Base-by-base conservation (phyloP, 2,329 filamentous ascomycete genomes). In the Neodidymelliopsis sp. region DNA sequence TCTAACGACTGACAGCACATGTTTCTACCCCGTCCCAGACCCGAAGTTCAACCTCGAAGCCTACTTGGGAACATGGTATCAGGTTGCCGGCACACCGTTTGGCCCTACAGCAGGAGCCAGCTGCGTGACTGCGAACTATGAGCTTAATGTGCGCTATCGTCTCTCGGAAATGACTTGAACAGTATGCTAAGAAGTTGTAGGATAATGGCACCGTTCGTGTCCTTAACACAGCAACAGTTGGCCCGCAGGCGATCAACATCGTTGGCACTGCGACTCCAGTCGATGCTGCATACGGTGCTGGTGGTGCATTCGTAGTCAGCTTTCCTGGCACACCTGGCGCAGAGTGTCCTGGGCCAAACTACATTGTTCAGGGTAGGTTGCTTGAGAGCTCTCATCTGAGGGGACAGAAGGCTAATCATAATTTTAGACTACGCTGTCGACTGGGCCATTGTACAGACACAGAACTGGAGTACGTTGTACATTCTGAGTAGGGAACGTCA, bases 1-100 rank as follows among this genome's bases (percentile, higher is more conserved):
- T n/a, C 45, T 53, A 6, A 48, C 18, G 30, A 8, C 1, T 11
- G 3, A 1, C n/a, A 56, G 47, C 15, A 37, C 51, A 29, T 68
- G 65, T 24, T 67, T 62, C 36, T 68, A 67, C 40, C 65, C 65
- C 4, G 54, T 60, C 0, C 62, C 64, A 25, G 59, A 61, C 22
- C 43, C 61, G 18, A 56, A 54, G n/a, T 66, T 67, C 52, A 50
- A 62, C 29, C 59, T 66, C 11, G 37, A 66, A 18, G 46, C 53
- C 18, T 68, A 67, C 28, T 50, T 67, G 0, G 64, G 65, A 25
- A 66, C 56, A 15, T 68, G 64, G 63, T 67, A 67, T 36, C 65
- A 68, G 42, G 64, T 68, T 1, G 65, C 65, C 9, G 64, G 65
- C n/a, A 64, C 62, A 18, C 59, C 64, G 2, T 68, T 68, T 16